Evolutionary conservation across 805 yeast genomes (phyloP).

Genomic region (Barnettozyma salicaria): DNA sequence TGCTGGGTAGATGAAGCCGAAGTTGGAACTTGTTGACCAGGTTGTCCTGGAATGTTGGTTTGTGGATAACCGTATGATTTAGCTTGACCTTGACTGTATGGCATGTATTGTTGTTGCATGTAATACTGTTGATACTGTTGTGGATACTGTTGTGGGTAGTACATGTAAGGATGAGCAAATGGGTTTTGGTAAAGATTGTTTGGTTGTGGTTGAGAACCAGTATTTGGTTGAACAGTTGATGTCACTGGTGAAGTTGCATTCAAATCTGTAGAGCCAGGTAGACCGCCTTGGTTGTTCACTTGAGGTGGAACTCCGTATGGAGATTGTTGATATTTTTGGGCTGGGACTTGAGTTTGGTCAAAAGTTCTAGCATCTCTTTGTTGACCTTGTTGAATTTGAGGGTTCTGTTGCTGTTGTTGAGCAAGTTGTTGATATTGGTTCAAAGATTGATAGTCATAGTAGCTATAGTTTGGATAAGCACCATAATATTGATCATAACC

Average conservation of each 20-base stretch:
- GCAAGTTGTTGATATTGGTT: constrained; percentile 10
- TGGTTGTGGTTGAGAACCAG: constrained; percentile 22
- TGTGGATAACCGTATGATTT: constrained; percentile 19
- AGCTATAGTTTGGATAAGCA: constrained; percentile 14
- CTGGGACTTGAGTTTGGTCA: constrained; percentile 14
- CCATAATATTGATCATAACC: constrained; percentile 31
- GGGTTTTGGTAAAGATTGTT: constrained; percentile 21
- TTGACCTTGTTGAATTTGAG: constrained; percentile 11
- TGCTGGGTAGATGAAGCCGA: constrained; percentile 13
- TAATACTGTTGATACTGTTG: constrained; percentile 10
- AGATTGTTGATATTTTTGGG: constrained; percentile 23
- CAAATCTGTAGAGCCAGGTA: constrained; percentile 18
- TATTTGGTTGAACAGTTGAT: constrained; percentile 25
- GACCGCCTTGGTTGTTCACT: constrained; percentile 13
- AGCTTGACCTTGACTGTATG: constrained; percentile 19
- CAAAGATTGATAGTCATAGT: constrained; percentile 11
- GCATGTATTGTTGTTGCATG: constrained; percentile 12
- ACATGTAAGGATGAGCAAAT: constrained; percentile 24
- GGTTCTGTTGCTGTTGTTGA: constrained; percentile 11
- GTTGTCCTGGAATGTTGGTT: constrained; percentile 1
- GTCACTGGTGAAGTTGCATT: constrained; percentile 25
- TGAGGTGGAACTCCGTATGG: constrained; percentile 26
- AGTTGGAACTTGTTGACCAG: constrained; percentile 7
- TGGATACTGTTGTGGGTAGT: constrained; percentile 21
- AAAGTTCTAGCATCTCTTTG: constrained; percentile 10